Evolutionary conservation across 495 filamentous ascomycete genomes (phyloP).

Genomic region (Cetradonia linearis): DNA sequence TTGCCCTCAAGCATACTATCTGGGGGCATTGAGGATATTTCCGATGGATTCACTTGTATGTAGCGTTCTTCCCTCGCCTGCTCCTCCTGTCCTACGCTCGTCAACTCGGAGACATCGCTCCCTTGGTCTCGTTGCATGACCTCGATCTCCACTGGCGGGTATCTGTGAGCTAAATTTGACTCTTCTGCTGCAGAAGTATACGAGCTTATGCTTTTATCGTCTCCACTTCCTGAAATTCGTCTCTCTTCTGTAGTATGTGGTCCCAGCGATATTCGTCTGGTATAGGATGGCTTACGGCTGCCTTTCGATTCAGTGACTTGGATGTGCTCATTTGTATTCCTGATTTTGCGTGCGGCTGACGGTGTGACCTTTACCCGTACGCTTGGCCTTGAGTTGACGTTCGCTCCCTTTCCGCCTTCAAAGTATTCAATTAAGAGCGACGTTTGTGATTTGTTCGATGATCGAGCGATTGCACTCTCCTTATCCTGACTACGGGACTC

Average conservation of each 20-base stretch:
- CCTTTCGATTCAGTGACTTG: conserved; percentile 70
- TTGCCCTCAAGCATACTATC: conserved; percentile 79
- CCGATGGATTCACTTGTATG: conserved; percentile 52
- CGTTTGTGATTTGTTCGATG: conserved; percentile 63
- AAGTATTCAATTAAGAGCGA: conserved; percentile 98
- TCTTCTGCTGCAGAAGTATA: conserved; percentile 69
- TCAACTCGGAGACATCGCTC: conserved; percentile 48
- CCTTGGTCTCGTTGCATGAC: conserved; percentile 49
- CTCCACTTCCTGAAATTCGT: conserved; percentile 37
- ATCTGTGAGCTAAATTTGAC: conserved; percentile 55
- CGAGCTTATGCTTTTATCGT: conserved; percentile 51
- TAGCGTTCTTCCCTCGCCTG: conserved; percentile 46
- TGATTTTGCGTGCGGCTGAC: conserved; percentile 48
- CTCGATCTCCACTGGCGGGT: conserved; percentile 74
- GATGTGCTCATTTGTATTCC: conserved; percentile 57
- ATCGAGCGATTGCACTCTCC: conserved; percentile 40
- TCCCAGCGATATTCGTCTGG: conserved; percentile 50
- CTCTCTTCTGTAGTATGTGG: conserved; percentile 46
- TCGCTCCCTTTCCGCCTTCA: conserved; percentile 65
- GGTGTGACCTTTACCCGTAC: conserved; percentile 93
- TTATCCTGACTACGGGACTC: conserved; percentile 42
- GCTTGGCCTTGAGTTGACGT: conserved; percentile 64
- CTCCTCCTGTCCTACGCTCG: conserved; percentile 28
- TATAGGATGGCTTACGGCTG: conserved; percentile 54
- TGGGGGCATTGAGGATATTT: conserved; percentile 82